Percentiles rank a stretch among this genome's conserved stretches.
phyloP scores from a whole-genome alignment of 2,329 filamentous ascomycete species.

The Drechslera avenae region DNA sequence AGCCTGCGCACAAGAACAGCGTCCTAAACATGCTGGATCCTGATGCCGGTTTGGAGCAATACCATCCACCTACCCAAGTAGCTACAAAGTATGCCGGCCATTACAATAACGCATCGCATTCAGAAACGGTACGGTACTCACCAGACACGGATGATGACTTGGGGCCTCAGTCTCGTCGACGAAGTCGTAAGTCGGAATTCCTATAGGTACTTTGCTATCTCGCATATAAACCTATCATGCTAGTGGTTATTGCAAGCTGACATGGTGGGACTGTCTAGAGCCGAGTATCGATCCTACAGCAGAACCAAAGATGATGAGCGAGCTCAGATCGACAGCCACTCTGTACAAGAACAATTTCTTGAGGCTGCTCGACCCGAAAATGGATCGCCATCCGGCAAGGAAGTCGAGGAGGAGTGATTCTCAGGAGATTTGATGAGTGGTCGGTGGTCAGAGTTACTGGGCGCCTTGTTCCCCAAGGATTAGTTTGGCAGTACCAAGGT shows the following conservation, averaged over 20 bases:
- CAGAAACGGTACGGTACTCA: background rate
- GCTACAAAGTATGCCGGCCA: background rate
- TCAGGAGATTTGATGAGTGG: background rate
- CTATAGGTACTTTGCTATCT: background rate
- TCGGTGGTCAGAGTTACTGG: too few relatives aligned
- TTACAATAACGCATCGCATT: background rate
- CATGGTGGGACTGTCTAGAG: slow-evolving; percentile 18
- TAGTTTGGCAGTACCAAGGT: too few relatives aligned
- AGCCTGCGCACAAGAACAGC: slow-evolving; percentile 10
- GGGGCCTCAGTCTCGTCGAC: slow-evolving; percentile 1
- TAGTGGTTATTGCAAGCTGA: background rate
- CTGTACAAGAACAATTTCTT: slow-evolving; percentile 17
- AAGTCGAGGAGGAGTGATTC: slow-evolving; percentile 1
- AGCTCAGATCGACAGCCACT: slow-evolving; percentile 7
- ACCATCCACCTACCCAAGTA: background rate
- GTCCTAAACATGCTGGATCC: slow-evolving; percentile 2
- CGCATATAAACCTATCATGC: background rate
- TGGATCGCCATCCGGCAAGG: slow-evolving; percentile 15
- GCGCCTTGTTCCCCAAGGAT: too few relatives aligned
- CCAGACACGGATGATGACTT: slow-evolving; percentile 7
- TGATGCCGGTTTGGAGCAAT: background rate
- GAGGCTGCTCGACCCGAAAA: slow-evolving; percentile 25
- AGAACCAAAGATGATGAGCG: background rate
- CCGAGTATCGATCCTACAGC: background rate
- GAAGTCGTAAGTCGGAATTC: slow-evolving; percentile 6